A percentile compares a stretch with the other conserved stretches of the same genome.
Conservation (phyloP, 441 rosid genomes). For the Gossypium davidsonii region DNA sequence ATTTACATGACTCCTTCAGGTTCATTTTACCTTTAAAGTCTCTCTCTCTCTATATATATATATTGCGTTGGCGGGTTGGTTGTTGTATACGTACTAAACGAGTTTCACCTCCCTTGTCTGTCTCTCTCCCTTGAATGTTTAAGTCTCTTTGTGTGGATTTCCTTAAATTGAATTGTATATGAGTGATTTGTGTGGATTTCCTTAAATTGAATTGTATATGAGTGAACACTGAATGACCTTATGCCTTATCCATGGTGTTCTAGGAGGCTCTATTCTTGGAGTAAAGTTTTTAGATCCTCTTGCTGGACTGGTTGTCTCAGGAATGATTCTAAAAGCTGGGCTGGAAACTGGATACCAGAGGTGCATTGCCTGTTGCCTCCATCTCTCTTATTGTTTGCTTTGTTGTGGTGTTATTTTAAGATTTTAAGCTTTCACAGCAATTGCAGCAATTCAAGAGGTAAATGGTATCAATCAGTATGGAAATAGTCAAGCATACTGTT, state of each 20-base stretch:
- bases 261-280: constrained; percentile 93
- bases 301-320: constrained; percentile 88
- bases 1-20: neutral
- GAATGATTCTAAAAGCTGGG: constrained; percentile 83
- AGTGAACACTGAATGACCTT: constrained; percentile 4
- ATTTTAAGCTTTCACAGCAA: neutral
- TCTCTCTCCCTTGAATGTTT: neutral
- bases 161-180: constrained; percentile 1
- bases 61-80: neutral
- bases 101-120: neutral
- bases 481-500: neutral
- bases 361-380: constrained; percentile 27
- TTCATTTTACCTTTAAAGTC: neutral
- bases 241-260: constrained; percentile 23
- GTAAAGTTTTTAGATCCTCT: constrained; percentile 82
- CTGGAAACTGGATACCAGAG: constrained; percentile 81
- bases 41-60: neutral
- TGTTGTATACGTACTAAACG: neutral
- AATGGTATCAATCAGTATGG: neutral
- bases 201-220: neutral
- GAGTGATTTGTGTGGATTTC: neutral
- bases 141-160: neutral
- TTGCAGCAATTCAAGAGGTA: neutral
- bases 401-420: neutral
- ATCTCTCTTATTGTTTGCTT: neutral